A percentile compares a stretch with the other conserved stretches of the same genome.
Evolutionary conservation across 352 stramenopile species (phyloP).

Genomic region (Phytophthora quininea): DNA sequence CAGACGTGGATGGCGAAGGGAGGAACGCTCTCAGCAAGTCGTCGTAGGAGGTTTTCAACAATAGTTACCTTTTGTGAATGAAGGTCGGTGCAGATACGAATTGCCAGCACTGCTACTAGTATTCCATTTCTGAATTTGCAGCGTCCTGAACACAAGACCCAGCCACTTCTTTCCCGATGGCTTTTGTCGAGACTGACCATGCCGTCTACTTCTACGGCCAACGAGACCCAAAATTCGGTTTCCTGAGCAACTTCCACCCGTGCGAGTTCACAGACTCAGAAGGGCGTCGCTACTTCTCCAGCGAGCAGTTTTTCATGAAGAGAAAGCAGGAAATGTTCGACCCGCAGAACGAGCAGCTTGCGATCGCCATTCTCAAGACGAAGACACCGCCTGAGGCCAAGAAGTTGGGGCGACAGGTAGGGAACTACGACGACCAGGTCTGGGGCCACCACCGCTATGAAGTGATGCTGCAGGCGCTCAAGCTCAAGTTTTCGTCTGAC

Average conservation of each 20-base stretch:
- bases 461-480: conserved; percentile 64
- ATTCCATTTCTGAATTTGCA: too few relatives aligned
- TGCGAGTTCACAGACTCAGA: conserved; percentile 50
- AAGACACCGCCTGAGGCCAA: conserved; percentile 56
- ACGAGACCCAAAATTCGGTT: conserved; percentile 44
- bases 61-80: too few relatives aligned
- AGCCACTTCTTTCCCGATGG: conserved; percentile 3
- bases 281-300: conserved; percentile 56
- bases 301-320: conserved; percentile 81
- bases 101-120: too few relatives aligned
- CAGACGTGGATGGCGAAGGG: too few relatives aligned
- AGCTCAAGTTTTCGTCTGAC: conserved; percentile 62
- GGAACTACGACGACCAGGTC: conserved; percentile 56
- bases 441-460: conserved; percentile 48
- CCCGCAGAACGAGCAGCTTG: conserved; percentile 41
- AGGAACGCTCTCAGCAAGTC: too few relatives aligned
- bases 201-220: conserved; percentile 68
- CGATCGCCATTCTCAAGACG: conserved; percentile 50
- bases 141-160: too few relatives aligned
- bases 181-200: conserved; percentile 36
- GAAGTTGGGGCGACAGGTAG: conserved; percentile 55
- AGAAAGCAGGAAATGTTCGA: conserved; percentile 73
- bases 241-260: conserved; percentile 69
- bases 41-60: too few relatives aligned
- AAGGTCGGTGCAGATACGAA: too few relatives aligned